These are phyloP conservation scores for Fusarium floridanum DNA, from an alignment of 2,329 filamentous ascomycete species.

Conservation along the genomic window DNA sequence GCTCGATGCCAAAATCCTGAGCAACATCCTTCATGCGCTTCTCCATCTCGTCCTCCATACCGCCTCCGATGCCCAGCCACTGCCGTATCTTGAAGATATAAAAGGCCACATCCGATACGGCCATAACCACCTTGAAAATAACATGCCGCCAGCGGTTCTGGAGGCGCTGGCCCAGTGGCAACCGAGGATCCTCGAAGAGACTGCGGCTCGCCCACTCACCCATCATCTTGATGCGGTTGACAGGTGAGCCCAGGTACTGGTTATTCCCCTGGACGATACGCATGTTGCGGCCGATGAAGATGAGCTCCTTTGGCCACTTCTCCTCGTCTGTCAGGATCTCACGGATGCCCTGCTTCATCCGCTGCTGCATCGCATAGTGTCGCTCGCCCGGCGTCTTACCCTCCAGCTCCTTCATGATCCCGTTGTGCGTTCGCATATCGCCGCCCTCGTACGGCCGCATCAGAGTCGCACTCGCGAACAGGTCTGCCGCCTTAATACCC, in stretches of 20 bases:
- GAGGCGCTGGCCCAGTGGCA: constrained; percentile 72
- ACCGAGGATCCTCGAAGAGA: constrained; percentile 79
- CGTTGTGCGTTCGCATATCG: constrained; percentile 73
- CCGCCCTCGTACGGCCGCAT: constrained; percentile 93
- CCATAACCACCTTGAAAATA: constrained; percentile 83
- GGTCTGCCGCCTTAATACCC: constrained; percentile 90
- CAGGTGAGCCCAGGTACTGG: constrained; percentile 88
- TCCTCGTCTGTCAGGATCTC: constrained; percentile 85
- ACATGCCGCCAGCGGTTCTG: constrained; percentile 81
- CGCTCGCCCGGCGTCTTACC: constrained; percentile 74
- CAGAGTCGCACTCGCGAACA: constrained; percentile 91
- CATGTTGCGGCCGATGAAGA: constrained; percentile 93
- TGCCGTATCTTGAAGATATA: constrained; percentile 85
- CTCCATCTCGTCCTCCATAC: constrained; percentile 97
- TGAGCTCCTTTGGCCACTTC: constrained; percentile 89
- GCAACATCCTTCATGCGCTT: constrained; percentile 88
- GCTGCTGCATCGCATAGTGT: constrained; percentile 89
- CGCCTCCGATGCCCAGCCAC: constrained; percentile 79
- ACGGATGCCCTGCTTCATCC: constrained; percentile 77
- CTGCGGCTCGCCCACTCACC: constrained; percentile 89
- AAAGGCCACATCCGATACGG: constrained; percentile 84
- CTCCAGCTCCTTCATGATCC: constrained; percentile 75
- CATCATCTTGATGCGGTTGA: constrained; percentile 95
- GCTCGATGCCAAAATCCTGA: constrained; percentile 89
- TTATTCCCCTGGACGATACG: constrained; percentile 95